Percentiles rank a stretch among this genome's conserved stretches.
phyloP scores from a whole-genome alignment of 208 protist genomes.

The Leishmania gerbilli region DNA sequence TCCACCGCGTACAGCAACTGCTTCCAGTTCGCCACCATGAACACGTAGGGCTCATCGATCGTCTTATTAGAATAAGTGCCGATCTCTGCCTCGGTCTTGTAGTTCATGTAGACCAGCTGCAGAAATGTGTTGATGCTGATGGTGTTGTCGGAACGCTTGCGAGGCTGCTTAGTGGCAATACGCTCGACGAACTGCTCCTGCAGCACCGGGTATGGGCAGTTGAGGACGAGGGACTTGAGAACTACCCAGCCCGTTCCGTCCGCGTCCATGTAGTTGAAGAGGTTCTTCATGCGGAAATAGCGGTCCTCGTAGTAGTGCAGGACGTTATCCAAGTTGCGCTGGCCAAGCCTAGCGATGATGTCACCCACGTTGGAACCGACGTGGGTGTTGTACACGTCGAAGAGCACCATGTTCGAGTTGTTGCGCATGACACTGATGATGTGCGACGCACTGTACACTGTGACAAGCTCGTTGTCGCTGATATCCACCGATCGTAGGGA shows the following conservation, averaged over 20 bases:
- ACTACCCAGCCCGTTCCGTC: slow-evolving; percentile 76
- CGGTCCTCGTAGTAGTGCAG: slow-evolving; percentile 77
- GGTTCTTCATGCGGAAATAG: slow-evolving; percentile 85
- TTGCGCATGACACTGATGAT: slow-evolving; percentile 70
- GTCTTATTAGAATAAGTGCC: slow-evolving; percentile 35
- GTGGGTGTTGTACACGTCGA: slow-evolving; percentile 68
- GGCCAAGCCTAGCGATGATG: slow-evolving; percentile 66
- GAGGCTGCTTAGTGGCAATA: slow-evolving; percentile 60
- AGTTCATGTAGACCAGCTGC: slow-evolving; percentile 84
- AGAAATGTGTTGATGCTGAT: slow-evolving; percentile 84
- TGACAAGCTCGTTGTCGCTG: slow-evolving; percentile 75
- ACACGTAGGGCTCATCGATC: slow-evolving; percentile 63
- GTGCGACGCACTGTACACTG: slow-evolving; percentile 64
- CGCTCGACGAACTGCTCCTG: slow-evolving; percentile 88
- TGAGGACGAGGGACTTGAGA: slow-evolving; percentile 71
- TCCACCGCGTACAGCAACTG: slow-evolving; percentile 64
- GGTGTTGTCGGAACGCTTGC: slow-evolving; percentile 67
- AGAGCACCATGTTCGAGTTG: slow-evolving; percentile 78
- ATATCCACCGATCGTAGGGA: slow-evolving; percentile 73
- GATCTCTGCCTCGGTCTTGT: slow-evolving; percentile 83
- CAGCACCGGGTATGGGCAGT: slow-evolving; percentile 72
- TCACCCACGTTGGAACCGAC: slow-evolving; percentile 68
- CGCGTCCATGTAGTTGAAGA: slow-evolving; percentile 82
- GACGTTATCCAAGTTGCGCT: slow-evolving; percentile 55
- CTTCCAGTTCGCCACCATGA: slow-evolving; percentile 87